Conservation (phyloP, 2,329 filamentous ascomycete species). For the Penicillium olsonii region DNA sequence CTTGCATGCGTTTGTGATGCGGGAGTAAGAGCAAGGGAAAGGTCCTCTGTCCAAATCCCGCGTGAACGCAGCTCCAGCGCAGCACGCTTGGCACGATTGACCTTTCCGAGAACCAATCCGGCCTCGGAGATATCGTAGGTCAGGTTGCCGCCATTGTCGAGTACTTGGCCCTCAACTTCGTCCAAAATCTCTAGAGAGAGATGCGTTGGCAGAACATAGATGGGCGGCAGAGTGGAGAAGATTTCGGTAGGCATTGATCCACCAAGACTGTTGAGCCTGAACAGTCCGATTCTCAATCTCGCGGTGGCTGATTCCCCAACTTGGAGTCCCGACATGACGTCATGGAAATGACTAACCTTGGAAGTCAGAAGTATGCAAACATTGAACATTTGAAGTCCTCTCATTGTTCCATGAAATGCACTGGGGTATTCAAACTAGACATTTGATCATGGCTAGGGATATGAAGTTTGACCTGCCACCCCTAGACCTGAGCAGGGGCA, state of each 20-base stretch:
- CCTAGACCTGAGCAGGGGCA: no score
- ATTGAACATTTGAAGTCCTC: no score
- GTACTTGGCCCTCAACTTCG: slow-evolving; percentile 64
- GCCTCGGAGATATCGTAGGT: slow-evolving; percentile 75
- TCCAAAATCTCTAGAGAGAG: slow-evolving; percentile 65
- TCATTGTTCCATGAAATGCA: no score
- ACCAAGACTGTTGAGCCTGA: no score
- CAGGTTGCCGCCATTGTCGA: slow-evolving; percentile 55
- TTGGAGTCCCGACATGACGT: no score
- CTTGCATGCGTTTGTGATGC: background rate
- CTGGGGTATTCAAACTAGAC: no score
- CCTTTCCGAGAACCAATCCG: slow-evolving; percentile 71
- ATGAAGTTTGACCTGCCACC: no score
- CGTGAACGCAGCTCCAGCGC: slow-evolving; percentile 73
- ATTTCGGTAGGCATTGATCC: slow-evolving; percentile 10
- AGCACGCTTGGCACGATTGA: slow-evolving; percentile 69
- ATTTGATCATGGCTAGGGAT: no score
- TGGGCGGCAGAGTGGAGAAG: slow-evolving; percentile 56
- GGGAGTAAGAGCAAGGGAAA: background rate
- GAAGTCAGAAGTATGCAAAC: no score
- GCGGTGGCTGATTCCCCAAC: no score
- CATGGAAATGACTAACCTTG: no score
- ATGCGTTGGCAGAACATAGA: slow-evolving; percentile 74
- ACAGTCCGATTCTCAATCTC: no score
- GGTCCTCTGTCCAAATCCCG: slow-evolving; percentile 56